Evolutionary conservation across 2,329 filamentous ascomycete genomes (phyloP), one percentile per base, ranked within the genome.

Genomic region (Neopestalotiopsis sp.): DNA sequence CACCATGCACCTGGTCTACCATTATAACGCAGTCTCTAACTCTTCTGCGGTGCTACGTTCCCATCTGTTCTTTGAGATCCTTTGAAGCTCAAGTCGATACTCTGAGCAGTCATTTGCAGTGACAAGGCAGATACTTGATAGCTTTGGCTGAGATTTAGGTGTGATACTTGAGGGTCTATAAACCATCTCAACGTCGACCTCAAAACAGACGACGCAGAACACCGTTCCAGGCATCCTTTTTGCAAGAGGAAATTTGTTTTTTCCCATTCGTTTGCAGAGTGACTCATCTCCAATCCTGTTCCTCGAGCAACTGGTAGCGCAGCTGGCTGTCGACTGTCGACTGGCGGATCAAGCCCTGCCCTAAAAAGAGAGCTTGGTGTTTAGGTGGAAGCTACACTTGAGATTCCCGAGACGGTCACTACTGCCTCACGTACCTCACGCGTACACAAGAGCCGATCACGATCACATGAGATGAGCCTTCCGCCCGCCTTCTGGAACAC

Each of bases 391-490:
- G 24, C 57, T 59, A 34, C 57, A 17, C 12, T 30, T 14, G 24
- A 59, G 20, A 59, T 14, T 56, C 30, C 57, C 30, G 57, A 59
- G 57, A 59, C 57, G 57, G 57, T 59, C 57, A 59, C 30, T 24
- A 59, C 57, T 34, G 24, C 57, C 57, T 59, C 57, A 34, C 57
- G 17, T 34, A 34, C 17, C 30, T 30, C 57, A 6, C 5, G 3
- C 12, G 57, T 59, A 59, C 57, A 34, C 57, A 34, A 30, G 10
- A 59, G 57, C 30, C 24, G 20, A 59, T 59, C 17, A 59, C 57
- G 57, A 59, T 34, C 57, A 30, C 57, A 30, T 34, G 57, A 34
- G 30, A 59, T 34, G 57, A 59, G 57, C 57, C 57, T 59, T 34
- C 24, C 57, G 57, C 28, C 57, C 57, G 28, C 24, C 13, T 59